Conservation (phyloP, 345 rosid genomes). For the Hevea brasiliensis region DNA sequence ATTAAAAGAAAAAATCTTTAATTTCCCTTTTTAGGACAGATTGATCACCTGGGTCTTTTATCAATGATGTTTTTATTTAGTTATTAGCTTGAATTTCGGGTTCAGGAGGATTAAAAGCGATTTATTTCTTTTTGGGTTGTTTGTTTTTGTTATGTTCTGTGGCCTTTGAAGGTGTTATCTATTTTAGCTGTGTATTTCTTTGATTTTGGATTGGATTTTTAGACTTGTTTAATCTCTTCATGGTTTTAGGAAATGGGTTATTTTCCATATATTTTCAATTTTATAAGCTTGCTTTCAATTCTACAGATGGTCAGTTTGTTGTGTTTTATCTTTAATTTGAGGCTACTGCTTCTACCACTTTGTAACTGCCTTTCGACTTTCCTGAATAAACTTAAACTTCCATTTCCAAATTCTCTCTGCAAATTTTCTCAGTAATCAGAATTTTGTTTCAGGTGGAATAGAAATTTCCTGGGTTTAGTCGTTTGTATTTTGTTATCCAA, state of each 20-base stretch:
- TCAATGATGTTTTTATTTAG: not conserved
- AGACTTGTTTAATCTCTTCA: not conserved
- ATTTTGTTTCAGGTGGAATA: not conserved
- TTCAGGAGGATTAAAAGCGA: not conserved
- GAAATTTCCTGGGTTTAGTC: not conserved
- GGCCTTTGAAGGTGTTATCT: not conserved
- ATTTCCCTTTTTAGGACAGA: not conserved
- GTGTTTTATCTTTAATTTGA: conserved; percentile 5
- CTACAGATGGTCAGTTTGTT: not conserved
- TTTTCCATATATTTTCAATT: not conserved
- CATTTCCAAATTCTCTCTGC: not conserved
- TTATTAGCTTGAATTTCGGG: conserved; percentile 1
- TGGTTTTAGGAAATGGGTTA: conserved; percentile 7
- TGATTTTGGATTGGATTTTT: not conserved
- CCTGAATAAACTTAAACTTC: not conserved
- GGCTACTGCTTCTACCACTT: conserved; percentile 6
- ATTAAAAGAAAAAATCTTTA: no score
- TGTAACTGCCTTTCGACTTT: not conserved
- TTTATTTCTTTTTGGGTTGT: not conserved
- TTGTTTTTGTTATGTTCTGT: not conserved
- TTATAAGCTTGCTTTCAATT: not conserved
- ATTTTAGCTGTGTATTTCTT: not conserved
- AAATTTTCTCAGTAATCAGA: not conserved
- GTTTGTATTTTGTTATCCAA: not conserved
- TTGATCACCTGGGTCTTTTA: conserved; percentile 7